phyloP scores from a whole-genome alignment of 2,329 filamentous ascomycete species.

The Colletotrichum agaves region DNA sequence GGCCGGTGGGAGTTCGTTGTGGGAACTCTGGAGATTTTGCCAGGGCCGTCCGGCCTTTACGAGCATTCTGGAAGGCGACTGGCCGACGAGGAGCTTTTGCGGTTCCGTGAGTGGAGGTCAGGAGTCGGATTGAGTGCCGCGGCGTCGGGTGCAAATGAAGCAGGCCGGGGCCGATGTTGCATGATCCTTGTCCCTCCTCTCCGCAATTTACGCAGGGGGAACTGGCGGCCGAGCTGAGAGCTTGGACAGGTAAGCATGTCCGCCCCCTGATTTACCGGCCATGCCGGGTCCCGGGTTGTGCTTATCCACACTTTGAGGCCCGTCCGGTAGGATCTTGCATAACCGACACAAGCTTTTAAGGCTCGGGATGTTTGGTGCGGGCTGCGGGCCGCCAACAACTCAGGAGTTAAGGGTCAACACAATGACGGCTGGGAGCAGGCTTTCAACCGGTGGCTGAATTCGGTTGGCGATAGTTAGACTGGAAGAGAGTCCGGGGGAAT shows the following conservation, averaged over 20 bases:
- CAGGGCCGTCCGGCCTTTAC: neutral
- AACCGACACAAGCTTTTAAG: slow-evolving; percentile 17
- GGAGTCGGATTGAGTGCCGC: slow-evolving; percentile 28
- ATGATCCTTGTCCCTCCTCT: slow-evolving; percentile 27
- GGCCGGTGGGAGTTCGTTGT: neutral
- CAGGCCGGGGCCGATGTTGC: slow-evolving; percentile 29
- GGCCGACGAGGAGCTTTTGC: slow-evolving; percentile 11
- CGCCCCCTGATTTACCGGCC: slow-evolving; percentile 14
- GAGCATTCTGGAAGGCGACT: neutral
- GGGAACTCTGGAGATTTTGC: neutral
- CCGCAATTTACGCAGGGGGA: slow-evolving; percentile 25
- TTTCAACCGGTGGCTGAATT: slow-evolving; percentile 5
- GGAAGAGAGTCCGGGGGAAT: neutral
- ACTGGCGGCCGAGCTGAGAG: slow-evolving; percentile 14
- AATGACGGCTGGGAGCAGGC: neutral
- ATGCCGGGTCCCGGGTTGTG: neutral
- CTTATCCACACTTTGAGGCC: slow-evolving; percentile 5
- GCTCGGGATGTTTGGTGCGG: slow-evolving; percentile 18
- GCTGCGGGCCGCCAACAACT: slow-evolving; percentile 9
- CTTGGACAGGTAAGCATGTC: slow-evolving; percentile 7
- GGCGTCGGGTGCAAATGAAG: slow-evolving; percentile 29
- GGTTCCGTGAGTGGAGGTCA: slow-evolving; percentile 28
- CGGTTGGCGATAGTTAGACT: neutral
- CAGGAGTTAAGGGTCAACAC: neutral
- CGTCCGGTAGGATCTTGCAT: slow-evolving; percentile 6